A percentile compares a stretch with the other conserved stretches of the same genome.
Conservation (phyloP, 441 rosid genomes). For the Gossypium schwendimanii region DNA sequence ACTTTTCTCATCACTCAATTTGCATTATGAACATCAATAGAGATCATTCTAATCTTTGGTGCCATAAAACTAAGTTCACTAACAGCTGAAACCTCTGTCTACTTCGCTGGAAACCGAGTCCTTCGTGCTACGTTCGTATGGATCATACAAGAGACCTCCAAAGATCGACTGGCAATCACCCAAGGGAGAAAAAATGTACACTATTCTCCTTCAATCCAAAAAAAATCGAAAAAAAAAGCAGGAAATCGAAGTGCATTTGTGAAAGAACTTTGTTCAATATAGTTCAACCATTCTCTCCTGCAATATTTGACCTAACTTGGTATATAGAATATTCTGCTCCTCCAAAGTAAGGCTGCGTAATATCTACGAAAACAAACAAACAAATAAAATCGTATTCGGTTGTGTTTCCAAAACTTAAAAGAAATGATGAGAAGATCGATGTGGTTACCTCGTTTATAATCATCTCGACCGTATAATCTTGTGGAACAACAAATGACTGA, state of each 20-base stretch:
- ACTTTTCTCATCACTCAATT: too few species aligned
- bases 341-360: conserved; percentile 47
- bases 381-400: background rate
- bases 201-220: background rate
- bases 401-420: background rate
- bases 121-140: background rate
- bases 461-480: conserved; percentile 50
- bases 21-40: background rate
- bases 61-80: background rate
- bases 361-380: conserved; percentile 32
- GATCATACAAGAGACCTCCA: background rate
- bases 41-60: background rate
- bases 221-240: background rate
- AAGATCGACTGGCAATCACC: background rate
- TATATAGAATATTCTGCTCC: conserved; percentile 53
- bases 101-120: background rate
- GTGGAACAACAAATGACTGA: conserved; percentile 67
- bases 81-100: background rate
- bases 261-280: background rate
- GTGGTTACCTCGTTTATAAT: conserved; percentile 59
- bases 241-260: background rate
- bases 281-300: conserved; percentile 26
- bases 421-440: background rate
- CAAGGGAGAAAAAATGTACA: background rate
- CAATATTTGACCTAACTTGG: conserved; percentile 53